Percentiles rank a stretch among this genome's conserved stretches.
Evolutionary conservation across 805 yeast species (phyloP).

Genomic region (Candida oleophila): DNA sequence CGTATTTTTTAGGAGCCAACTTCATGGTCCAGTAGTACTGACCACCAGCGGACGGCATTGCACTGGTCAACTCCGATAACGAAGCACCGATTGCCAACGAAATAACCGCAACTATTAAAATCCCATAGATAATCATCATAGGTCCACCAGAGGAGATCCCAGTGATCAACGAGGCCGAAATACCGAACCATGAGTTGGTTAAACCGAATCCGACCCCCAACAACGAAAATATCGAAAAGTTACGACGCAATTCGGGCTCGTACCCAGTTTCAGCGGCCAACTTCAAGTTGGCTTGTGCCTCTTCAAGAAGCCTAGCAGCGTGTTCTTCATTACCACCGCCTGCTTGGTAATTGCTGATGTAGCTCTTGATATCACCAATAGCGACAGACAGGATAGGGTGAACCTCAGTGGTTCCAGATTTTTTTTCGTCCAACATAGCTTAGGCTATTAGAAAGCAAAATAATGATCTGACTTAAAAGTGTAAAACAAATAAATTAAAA

Average conservation of each 20-base stretch:
- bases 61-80: conserved; percentile 52
- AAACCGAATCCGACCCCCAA: conserved; percentile 61
- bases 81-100: conserved; percentile 49
- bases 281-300: conserved; percentile 20
- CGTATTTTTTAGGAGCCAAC: conserved; percentile 48
- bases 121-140: conserved; percentile 54
- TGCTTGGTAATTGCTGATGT: background rate
- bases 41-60: conserved; percentile 59
- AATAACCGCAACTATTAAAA: conserved; percentile 48
- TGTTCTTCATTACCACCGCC: conserved; percentile 1
- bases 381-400: conserved; percentile 1
- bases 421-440: background rate
- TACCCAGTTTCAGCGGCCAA: conserved; percentile 30
- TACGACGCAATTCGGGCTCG: conserved; percentile 25
- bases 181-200: conserved; percentile 63
- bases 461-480: no score
- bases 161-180: conserved; percentile 53
- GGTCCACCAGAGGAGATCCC: conserved; percentile 63
- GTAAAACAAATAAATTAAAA: no score
- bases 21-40: conserved; percentile 60
- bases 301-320: conserved; percentile 10
- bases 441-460: no score
- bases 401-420: background rate
- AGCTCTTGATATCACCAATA: background rate
- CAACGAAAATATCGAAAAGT: conserved; percentile 45